Evolutionary conservation across 2,329 filamentous ascomycete genomes (phyloP).

Genomic region (Dactylellina drechsleri): DNA sequence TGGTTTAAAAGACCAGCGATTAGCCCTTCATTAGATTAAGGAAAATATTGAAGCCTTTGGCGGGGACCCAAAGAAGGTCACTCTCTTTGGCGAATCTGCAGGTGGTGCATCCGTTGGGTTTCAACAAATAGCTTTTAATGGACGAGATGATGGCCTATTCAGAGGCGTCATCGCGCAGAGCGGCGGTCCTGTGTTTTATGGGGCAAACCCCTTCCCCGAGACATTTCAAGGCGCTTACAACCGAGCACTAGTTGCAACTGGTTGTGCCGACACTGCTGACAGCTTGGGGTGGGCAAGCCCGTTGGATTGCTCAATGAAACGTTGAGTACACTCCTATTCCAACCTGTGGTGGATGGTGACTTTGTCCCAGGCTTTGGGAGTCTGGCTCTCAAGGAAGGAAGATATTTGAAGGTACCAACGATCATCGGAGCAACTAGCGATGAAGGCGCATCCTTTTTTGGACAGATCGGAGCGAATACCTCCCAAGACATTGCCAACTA

Average conservation of each 20-base stretch:
- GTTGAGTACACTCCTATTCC: no score
- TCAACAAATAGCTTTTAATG: conserved; percentile 68
- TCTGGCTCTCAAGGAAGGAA: conserved; percentile 68
- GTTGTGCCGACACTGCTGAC: conserved; percentile 68
- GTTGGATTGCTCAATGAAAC: conserved; percentile 70
- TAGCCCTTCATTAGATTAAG: conserved; percentile 70
- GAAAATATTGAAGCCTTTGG: conserved; percentile 71
- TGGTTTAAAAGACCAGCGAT: conserved; percentile 72
- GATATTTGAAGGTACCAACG: conserved; percentile 73
- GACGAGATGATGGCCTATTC: conserved; percentile 68
- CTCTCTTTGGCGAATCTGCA: conserved; percentile 72
- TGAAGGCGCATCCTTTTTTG: conserved; percentile 69
- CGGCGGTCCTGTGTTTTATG: conserved; percentile 65
- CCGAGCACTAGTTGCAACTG: conserved; percentile 70
- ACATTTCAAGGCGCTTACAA: conserved; percentile 72
- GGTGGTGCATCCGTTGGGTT: conserved; percentile 66
- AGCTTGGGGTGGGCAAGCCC: conserved; percentile 69
- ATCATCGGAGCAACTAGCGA: conserved; percentile 73
- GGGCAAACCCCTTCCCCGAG: conserved; percentile 70
- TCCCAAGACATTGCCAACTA: no score
- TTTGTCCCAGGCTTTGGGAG: conserved; percentile 67
- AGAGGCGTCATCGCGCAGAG: conserved; percentile 66
- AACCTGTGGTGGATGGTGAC: conserved; percentile 69
- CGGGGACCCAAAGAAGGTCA: conserved; percentile 70
- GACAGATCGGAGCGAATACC: not conserved